phyloP scores from a whole-genome alignment of 129 eudicot genomes.

The Glebionis coronaria region DNA sequence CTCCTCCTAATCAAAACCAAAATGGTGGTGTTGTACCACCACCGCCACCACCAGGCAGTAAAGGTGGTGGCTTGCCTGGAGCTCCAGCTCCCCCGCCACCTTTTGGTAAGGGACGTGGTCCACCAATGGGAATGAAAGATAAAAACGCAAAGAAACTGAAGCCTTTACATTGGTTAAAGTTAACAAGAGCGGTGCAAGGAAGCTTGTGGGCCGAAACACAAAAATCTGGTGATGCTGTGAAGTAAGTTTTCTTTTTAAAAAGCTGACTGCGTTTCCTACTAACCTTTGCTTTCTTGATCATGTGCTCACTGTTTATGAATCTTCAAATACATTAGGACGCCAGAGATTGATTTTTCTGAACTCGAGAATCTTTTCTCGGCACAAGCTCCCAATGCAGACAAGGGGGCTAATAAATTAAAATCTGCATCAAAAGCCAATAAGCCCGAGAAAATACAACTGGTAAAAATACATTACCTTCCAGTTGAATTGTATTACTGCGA shows the following conservation, averaged over 20 bases:
- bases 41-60: conserved; percentile 34
- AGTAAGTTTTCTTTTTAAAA: conserved; percentile 39
- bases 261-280: background rate
- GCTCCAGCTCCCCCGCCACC: conserved; percentile 74
- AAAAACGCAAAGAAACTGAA: conserved; percentile 66
- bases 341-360: conserved; percentile 84
- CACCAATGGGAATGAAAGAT: conserved; percentile 27
- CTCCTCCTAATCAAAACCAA: conserved; percentile 48
- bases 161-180: conserved; percentile 95
- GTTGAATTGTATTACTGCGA: background rate
- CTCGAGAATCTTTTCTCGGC: conserved; percentile 90
- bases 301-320: conserved; percentile 9
- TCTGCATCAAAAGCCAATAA: conserved; percentile 50
- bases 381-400: conserved; percentile 45
- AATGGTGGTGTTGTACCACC: conserved; percentile 30
- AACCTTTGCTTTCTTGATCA: conserved; percentile 9
- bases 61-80: conserved; percentile 26
- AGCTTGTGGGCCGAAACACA: conserved; percentile 99
- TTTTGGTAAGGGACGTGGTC: conserved; percentile 32
- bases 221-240: conserved; percentile 71
- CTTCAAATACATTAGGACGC: conserved; percentile 48
- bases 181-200: conserved; percentile 90
- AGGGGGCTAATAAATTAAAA: conserved; percentile 42
- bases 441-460: conserved; percentile 91
- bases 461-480: conserved; percentile 28